These are phyloP conservation scores for Saprolegnia diclina DNA, from an alignment of 352 stramenopile genomes.

Conservation along the genomic window DNA sequence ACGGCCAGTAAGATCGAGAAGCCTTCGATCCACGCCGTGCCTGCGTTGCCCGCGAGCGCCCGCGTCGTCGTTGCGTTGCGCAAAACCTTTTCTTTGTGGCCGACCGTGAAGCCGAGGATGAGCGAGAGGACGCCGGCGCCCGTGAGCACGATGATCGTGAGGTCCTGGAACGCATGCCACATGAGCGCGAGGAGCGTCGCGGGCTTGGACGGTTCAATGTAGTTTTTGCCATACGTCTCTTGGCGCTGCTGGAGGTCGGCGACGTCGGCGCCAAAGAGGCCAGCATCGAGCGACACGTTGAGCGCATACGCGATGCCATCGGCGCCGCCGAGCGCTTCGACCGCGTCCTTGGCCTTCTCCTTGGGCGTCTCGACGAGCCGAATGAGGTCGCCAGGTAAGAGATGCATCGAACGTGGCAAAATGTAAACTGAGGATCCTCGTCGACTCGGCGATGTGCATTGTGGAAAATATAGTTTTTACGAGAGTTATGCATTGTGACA, in stretches of 20 bases:
- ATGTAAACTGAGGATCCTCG: background rate
- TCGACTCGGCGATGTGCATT: background rate
- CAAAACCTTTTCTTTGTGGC: conserved; percentile 9
- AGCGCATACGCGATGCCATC: conserved; percentile 26
- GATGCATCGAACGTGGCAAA: background rate
- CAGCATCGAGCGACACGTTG: conserved; percentile 23
- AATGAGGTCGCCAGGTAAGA: background rate
- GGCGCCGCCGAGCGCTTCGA: conserved; percentile 22
- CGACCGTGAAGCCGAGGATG: conserved; percentile 36
- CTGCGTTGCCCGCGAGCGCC: conserved; percentile 2
- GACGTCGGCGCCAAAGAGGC: conserved; percentile 18
- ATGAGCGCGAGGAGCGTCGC: conserved; percentile 39
- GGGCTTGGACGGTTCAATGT: conserved; percentile 28
- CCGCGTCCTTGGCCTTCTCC: conserved; percentile 19
- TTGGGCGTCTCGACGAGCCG: conserved; percentile 10
- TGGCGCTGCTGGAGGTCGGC: conserved; percentile 23
- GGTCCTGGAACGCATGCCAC: conserved; percentile 54
- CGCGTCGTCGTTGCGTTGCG: conserved; percentile 5
- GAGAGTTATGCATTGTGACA: background rate
- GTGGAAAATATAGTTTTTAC: no score
- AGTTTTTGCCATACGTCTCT: conserved; percentile 33
- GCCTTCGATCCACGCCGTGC: conserved; percentile 83
- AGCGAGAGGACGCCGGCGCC: conserved; percentile 49
- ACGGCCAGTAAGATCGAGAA: conserved; percentile 80
- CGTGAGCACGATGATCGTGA: conserved; percentile 70